Evolutionary conservation across 768 basidiomycete genomes (phyloP), one percentile per base, ranked within the genome.

Genomic region (Leucosporidium creatinivorum): DNA sequence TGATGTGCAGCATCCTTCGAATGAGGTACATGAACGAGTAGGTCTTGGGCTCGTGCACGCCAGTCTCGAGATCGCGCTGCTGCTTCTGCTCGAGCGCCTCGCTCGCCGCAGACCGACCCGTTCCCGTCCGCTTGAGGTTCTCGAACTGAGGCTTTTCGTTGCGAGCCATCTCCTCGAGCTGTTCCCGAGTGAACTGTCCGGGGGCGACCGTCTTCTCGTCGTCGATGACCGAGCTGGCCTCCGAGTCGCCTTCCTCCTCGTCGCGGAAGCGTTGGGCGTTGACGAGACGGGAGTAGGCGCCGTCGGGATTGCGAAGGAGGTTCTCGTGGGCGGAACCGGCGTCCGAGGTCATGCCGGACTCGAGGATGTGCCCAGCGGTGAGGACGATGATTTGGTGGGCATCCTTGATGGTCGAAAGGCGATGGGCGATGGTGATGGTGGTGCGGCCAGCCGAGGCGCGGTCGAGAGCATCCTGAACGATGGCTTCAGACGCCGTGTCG

Each of bases 241-340:
- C 58, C 51, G 54, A 62, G n/a, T 62, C 60, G 36, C 51, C 44
- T 8, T 36, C 65, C 18, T 67, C 67, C 6, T 56, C 59, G 49
- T 75, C 75, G 13, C 66, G 59, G 7, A 93, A 83, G 73, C 82
- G 86, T 81, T 92, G 90, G 1, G 90, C 86, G 50, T 84, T 83
- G 9, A 92, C 90, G 19, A 93, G 85, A 28, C 84, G 82, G 2
- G 85, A 80, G 78, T 93, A 93, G 4, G 89, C 81, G 61, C 89
- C 85, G 25, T 84, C 82, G 59, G 82, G 79, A 62, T 83, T 75
- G 2, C 77, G 66, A 58, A 91, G 77, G 7, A 92, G 84, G 28
- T 56, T 5, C 21, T 64, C 28, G 67, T 76, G 75, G 6, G 72
- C 72, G 4, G 51, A 33, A 8, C 55, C 58, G 21, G 51, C 56